Percentiles rank a stretch among this genome's conserved stretches.
Evolutionary conservation across 2,329 filamentous ascomycete species (phyloP).

Genomic region (Botrytis byssoidea): DNA sequence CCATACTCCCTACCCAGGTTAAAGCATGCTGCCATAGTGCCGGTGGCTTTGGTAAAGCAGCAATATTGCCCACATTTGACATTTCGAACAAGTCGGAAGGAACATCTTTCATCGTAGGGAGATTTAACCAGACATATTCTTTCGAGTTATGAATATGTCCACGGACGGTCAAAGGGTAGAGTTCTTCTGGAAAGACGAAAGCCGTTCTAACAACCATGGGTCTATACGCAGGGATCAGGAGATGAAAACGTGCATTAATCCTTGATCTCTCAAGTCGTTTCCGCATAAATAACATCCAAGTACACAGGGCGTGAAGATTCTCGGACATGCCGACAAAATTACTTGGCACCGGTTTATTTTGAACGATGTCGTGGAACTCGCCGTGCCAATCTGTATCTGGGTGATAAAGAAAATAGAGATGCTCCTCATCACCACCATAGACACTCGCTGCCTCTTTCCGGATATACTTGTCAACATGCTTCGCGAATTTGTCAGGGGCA

Average conservation of each 20-base stretch:
- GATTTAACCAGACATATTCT: conserved; percentile 43
- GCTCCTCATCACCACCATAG: conserved; percentile 31
- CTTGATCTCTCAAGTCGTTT: conserved; percentile 31
- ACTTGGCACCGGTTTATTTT: conserved; percentile 39
- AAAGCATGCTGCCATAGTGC: conserved; percentile 18
- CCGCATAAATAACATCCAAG: conserved; percentile 40
- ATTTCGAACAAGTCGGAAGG: conserved; percentile 18
- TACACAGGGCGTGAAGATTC: conserved; percentile 43
- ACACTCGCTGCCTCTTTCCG: conserved; percentile 21
- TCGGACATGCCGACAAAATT: conserved; percentile 45
- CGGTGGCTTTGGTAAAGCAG: conserved; percentile 18
- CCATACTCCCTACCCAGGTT: conserved; percentile 15
- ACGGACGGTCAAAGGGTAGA: conserved; percentile 43
- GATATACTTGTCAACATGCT: conserved; percentile 25
- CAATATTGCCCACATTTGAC: conserved; percentile 20
- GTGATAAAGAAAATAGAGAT: conserved; percentile 45
- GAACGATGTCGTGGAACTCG: conserved; percentile 42
- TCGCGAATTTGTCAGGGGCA: conserved; percentile 25
- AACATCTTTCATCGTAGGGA: conserved; percentile 33
- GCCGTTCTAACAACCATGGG: conserved; percentile 42
- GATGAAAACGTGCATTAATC: conserved; percentile 39
- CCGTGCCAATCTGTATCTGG: conserved; percentile 46
- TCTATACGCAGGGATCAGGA: conserved; percentile 44
- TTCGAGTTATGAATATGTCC: conserved; percentile 43
- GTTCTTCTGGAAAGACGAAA: conserved; percentile 41